These are phyloP conservation scores for Cryptosporidium muris DNA, from an alignment of 169 alveolate species.

Conservation along the genomic window DNA sequence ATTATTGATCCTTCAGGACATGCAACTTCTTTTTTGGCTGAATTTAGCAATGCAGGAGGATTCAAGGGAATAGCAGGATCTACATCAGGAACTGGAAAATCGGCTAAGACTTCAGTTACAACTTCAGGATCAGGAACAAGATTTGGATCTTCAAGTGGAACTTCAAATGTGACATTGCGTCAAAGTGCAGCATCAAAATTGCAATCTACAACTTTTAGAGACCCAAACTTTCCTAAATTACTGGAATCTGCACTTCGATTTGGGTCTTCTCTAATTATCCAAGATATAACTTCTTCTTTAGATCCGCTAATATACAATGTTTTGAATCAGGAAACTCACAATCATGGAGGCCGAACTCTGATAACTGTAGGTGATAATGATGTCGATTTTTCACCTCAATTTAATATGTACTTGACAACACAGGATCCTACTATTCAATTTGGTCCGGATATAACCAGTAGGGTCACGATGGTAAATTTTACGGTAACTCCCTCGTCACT, in stretches of 20 bases:
- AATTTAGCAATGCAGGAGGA: constrained; percentile 5
- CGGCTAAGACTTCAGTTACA: background rate
- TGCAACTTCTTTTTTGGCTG: constrained; percentile 83
- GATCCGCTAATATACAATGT: constrained; percentile 92
- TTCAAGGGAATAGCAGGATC: background rate
- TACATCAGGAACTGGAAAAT: background rate
- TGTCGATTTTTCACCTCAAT: constrained; percentile 94
- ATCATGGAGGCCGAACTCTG: constrained; percentile 94
- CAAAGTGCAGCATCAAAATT: background rate
- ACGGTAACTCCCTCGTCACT: constrained; percentile 95
- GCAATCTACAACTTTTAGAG: constrained; percentile 75
- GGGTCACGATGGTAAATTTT: constrained; percentile 96
- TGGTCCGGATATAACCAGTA: constrained; percentile 96
- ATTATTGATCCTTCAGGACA: constrained; percentile 96
- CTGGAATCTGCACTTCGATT: constrained; percentile 93
- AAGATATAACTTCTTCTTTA: constrained; percentile 89
- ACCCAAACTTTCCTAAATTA: constrained; percentile 89
- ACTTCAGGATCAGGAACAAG: constrained; percentile 73
- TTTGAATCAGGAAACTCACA: constrained; percentile 93
- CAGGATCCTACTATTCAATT: constrained; percentile 93
- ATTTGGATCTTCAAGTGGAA: constrained; percentile 75
- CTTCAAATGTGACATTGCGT: too few species aligned
- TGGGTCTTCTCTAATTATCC: constrained; percentile 94
- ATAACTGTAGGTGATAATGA: constrained; percentile 96
- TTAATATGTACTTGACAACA: constrained; percentile 93